These are phyloP conservation scores for Boletus rufocinnamomeus DNA, from an alignment of 768 basidiomycete species.

Conservation along the genomic window DNA sequence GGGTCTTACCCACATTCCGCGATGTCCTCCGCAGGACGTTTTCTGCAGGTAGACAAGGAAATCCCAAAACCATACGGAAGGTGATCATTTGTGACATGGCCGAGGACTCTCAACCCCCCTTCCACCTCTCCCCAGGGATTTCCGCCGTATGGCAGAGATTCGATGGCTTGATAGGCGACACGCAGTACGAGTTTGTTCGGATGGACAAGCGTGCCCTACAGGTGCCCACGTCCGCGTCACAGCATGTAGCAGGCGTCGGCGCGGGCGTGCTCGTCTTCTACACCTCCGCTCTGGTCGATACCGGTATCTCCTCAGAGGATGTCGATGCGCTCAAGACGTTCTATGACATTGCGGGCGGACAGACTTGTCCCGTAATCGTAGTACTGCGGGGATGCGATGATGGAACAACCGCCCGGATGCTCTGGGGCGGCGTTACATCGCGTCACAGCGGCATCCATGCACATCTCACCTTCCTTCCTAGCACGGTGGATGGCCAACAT, in stretches of 20 bases:
- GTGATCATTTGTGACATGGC: constrained; percentile 3
- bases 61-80: neutral
- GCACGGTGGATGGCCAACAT: neutral
- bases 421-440: neutral
- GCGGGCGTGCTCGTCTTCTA: neutral
- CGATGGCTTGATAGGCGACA: neutral
- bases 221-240: too few species aligned
- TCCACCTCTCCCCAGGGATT: neutral
- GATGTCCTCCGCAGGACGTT: neutral
- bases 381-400: neutral
- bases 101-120: neutral
- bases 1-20: neutral
- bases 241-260: neutral
- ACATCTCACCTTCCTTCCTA: neutral
- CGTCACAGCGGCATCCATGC: neutral
- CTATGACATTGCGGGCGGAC: neutral
- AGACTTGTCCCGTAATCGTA: neutral
- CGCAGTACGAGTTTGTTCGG: neutral
- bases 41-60: too few species aligned
- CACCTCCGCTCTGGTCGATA: neutral
- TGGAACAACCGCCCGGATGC: neutral
- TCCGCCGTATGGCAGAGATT: neutral
- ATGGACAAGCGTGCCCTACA: neutral
- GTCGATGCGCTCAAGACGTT: neutral
- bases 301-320: neutral